Conservation (phyloP, 257 asterid genomes). For the Fraxinus excelsior region DNA sequence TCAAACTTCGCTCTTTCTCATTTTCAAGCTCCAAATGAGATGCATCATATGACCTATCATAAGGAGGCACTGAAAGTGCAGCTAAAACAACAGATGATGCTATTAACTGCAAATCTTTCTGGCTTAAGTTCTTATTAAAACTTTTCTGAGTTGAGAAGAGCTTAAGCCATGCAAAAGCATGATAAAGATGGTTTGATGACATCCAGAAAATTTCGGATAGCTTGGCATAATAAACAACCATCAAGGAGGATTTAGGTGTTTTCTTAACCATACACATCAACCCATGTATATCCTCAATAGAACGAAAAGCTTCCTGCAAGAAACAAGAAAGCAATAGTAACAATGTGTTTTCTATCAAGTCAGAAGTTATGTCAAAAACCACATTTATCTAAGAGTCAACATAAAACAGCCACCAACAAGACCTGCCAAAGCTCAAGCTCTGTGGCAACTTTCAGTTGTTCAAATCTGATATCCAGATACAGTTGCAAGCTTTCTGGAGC, state of each 20-base stretch:
- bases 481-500: conserved; percentile 89
- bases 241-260: conserved; percentile 75
- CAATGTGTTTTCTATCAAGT: conserved; percentile 2
- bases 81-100: conserved; percentile 88
- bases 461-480: conserved; percentile 91
- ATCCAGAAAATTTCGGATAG: conserved; percentile 89
- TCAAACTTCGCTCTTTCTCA: conserved; percentile 71
- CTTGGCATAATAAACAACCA: conserved; percentile 89
- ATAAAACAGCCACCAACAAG: conserved; percentile 16
- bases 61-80: conserved; percentile 87
- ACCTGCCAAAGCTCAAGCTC: conserved; percentile 99
- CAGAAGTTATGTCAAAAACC: neutral
- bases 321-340: conserved; percentile 1
- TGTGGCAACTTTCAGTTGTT: conserved; percentile 88
- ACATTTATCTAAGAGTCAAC: neutral
- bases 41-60: conserved; percentile 62
- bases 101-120: conserved; percentile 84
- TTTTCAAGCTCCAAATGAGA: conserved; percentile 85
- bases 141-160: conserved; percentile 85
- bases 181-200: conserved; percentile 86
- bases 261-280: conserved; percentile 86
- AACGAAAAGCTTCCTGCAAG: conserved; percentile 87
- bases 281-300: conserved; percentile 86
- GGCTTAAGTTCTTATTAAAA: conserved; percentile 80
- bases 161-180: conserved; percentile 97